phyloP scores from a whole-genome alignment of 768 basidiomycete species.

The Lactarius indigo region DNA sequence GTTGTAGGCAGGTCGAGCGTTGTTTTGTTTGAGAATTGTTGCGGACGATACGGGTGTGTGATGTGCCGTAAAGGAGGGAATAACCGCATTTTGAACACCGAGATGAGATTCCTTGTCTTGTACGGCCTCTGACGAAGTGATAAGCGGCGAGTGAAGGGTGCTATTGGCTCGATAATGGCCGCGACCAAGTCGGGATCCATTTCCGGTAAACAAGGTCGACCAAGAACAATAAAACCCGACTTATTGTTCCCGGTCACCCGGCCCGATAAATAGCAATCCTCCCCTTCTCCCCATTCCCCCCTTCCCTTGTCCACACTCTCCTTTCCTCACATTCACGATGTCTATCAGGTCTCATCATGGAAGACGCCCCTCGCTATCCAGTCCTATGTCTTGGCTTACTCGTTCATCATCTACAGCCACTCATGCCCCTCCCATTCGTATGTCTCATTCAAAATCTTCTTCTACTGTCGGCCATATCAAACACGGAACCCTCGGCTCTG shows the following conservation, averaged over 20 bases:
- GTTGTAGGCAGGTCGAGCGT: constrained; percentile 19
- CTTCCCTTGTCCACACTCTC: constrained; percentile 10
- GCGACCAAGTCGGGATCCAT: constrained; percentile 40
- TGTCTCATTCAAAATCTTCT: constrained; percentile 43
- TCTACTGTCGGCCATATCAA: constrained; percentile 36
- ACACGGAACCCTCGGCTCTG: constrained; percentile 56
- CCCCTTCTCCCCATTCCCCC: constrained; percentile 19
- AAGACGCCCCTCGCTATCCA: constrained; percentile 39
- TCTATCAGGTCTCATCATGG: constrained; percentile 28
- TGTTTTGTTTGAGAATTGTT: constrained; percentile 28
- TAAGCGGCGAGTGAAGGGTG: constrained; percentile 62
- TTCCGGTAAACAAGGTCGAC: no score
- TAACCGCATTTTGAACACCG: constrained; percentile 56
- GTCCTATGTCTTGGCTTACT: constrained; percentile 42
- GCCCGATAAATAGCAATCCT: constrained; percentile 5
- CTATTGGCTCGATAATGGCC: constrained; percentile 45
- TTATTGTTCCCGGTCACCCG: constrained; percentile 13
- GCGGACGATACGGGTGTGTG: constrained; percentile 37
- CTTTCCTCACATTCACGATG: constrained; percentile 18
- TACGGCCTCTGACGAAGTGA: constrained; percentile 45
- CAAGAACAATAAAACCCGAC: not conserved
- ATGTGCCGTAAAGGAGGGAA: constrained; percentile 41
- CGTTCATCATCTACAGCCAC: constrained; percentile 37
- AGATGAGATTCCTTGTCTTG: constrained; percentile 30
- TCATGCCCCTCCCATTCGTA: constrained; percentile 33